A percentile compares a stretch with the other conserved stretches of the same genome.
Conservation (phyloP, 495 filamentous ascomycete genomes). For the Aspergillus leporis region DNA sequence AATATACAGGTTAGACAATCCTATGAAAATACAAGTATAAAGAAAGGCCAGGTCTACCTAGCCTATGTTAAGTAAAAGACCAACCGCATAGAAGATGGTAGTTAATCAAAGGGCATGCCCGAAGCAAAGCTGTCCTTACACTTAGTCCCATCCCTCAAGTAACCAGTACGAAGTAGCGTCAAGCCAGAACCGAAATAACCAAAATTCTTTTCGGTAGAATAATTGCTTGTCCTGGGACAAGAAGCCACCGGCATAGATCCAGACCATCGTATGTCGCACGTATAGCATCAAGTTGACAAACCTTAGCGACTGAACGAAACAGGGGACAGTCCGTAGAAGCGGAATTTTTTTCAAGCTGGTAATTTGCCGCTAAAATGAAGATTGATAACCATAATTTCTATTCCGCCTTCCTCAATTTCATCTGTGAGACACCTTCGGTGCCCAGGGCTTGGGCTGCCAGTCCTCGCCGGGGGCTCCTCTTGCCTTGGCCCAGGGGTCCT, state of each 20-base stretch:
- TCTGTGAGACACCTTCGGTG: slow-evolving; percentile 41
- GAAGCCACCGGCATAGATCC: too few species aligned
- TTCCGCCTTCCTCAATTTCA: slow-evolving; percentile 22
- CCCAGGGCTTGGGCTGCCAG: slow-evolving; percentile 80
- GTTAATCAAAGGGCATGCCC: too few species aligned
- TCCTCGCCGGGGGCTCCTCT: slow-evolving; percentile 60
- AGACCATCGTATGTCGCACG: too few species aligned
- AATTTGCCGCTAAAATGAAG: not conserved
- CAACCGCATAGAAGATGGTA: not conserved
- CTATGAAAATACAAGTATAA: not conserved
- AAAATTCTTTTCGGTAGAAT: too few species aligned
- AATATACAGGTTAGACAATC: not conserved
- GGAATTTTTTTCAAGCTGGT: not conserved
- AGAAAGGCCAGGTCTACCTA: not conserved
- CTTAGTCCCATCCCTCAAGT: too few species aligned
- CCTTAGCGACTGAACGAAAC: not conserved
- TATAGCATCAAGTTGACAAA: not conserved
- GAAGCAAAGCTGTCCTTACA: not conserved
- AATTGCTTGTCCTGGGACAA: too few species aligned
- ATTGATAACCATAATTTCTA: not conserved
- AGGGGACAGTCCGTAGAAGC: not conserved
- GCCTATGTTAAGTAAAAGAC: too few species aligned
- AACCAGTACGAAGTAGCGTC: too few species aligned
- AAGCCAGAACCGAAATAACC: too few species aligned
- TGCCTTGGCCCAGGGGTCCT: slow-evolving; percentile 63